Conservation (phyloP, 345 rosid species). For the Linum usitatissimum region DNA sequence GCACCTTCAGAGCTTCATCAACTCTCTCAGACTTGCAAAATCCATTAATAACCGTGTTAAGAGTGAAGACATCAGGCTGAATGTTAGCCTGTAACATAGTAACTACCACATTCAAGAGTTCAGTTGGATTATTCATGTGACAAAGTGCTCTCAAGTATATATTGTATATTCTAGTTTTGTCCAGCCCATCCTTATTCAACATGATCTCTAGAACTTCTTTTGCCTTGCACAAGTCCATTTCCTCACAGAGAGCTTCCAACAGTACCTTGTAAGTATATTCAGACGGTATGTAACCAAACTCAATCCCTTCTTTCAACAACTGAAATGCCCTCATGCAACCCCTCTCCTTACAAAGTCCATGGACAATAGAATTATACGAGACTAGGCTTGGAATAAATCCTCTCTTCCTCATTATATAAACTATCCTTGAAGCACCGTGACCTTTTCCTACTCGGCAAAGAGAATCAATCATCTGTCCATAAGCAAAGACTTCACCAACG, state of each 20-base stretch:
- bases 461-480: slow-evolving; percentile 62
- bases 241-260: slow-evolving; percentile 60
- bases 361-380: slow-evolving; percentile 67
- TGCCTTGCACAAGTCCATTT: slow-evolving; percentile 40
- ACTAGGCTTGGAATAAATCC: slow-evolving; percentile 41
- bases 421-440: slow-evolving; percentile 77
- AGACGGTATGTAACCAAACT: slow-evolving; percentile 52
- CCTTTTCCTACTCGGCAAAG: slow-evolving; percentile 47
- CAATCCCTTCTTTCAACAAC: slow-evolving; percentile 59
- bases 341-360: slow-evolving; percentile 63
- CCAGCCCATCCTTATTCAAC: slow-evolving; percentile 45
- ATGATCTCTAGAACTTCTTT: slow-evolving; percentile 41
- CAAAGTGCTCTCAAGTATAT: slow-evolving; percentile 68
- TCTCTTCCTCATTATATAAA: slow-evolving; percentile 58
- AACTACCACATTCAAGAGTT: slow-evolving; percentile 56
- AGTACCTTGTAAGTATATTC: slow-evolving; percentile 64
- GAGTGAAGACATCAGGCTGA: slow-evolving; percentile 67
- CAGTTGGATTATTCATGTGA: slow-evolving; percentile 44
- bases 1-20: slow-evolving; percentile 59
- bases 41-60: slow-evolving; percentile 66
- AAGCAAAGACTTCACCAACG: slow-evolving; percentile 43
- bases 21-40: slow-evolving; percentile 66
- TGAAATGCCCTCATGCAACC: slow-evolving; percentile 76
- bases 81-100: slow-evolving; percentile 62
- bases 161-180: slow-evolving; percentile 57